Base-by-base conservation (phyloP, 225 moss, liverwort and hornwort genomes). In the Marchantia paleacea region DNA sequence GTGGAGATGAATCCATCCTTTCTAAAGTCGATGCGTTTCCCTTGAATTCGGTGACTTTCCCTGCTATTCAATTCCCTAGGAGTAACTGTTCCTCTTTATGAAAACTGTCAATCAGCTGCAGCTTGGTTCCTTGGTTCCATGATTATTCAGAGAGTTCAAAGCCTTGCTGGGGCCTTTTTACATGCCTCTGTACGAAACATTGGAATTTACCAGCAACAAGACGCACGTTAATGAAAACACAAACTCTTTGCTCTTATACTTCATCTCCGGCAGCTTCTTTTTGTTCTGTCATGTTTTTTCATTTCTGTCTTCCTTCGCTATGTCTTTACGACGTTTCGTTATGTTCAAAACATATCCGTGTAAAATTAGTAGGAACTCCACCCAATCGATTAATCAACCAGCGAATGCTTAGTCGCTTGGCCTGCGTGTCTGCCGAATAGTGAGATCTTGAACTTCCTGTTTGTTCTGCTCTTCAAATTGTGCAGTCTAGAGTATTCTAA, bases 71-170 rank as follows among this genome's bases (percentile, higher is more conserved):
- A 51, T 55, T 68, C 29, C 28, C 7, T 6, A 1, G 55, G 74
- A 55, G 74, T 11, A 0, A n/a, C 55, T 53, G 29, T 54, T 30
- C 39, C 5, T 39, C 39, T 3, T 61, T 3, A 22, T 15, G 22
- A 15, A 61, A 15, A 61, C 60, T 61, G 39, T 39, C 3, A 2
- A 39, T 39, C 39, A 39, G 39, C 39, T n/a, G 22, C 49, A 61
- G 76, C 60, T 39, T 76, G 76, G 31, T 76, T 60, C 15, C 55
- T 75, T 55, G 8, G 30, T 61, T 39, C 20, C 31, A 76, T 62
- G 74, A 29, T 28, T 28, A 6, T 15, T 55, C 55, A 53, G 55
- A 53, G 50, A 18, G 2, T 24, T 18, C 24, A n/a, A 49, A 70
- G 48, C 8, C 7, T 70, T 55, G 26, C 74, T 53, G 28, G 7